Percentiles rank a stretch among this genome's conserved stretches.
Conservation (phyloP, 2,329 filamentous ascomycete species). For the Cladophialophora yegresii region DNA sequence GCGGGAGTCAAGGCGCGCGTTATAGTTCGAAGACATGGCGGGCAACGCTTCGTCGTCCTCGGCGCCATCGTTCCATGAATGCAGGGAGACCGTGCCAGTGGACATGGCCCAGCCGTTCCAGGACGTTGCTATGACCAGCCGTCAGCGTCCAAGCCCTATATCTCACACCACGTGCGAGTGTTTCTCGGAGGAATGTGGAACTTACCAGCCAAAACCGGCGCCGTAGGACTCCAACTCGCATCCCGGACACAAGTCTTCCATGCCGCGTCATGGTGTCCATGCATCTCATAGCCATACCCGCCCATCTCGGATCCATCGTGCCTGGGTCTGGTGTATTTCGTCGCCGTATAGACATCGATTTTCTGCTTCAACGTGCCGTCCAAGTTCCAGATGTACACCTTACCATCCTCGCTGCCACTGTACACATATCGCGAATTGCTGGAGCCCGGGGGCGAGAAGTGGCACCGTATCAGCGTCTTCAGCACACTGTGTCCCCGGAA, state of each 20-base stretch:
- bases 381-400: conserved; percentile 89
- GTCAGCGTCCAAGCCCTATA: background rate
- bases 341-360: conserved; percentile 75
- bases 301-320: conserved; percentile 38
- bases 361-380: conserved; percentile 79
- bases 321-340: conserved; percentile 61
- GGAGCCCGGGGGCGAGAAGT: conserved; percentile 85
- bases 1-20: conserved; percentile 58
- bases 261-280: conserved; percentile 45
- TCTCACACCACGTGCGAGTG: background rate
- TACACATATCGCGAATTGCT: conserved; percentile 93
- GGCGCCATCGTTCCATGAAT: conserved; percentile 71
- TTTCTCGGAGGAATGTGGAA: conserved; percentile 19
- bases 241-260: conserved; percentile 84
- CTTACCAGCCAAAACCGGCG: conserved; percentile 72
- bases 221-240: conserved; percentile 86
- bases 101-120: conserved; percentile 78
- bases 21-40: conserved; percentile 61
- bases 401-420: conserved; percentile 84
- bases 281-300: conserved; percentile 57
- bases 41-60: conserved; percentile 65
- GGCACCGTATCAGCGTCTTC: conserved; percentile 87
- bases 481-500: conserved; percentile 89
- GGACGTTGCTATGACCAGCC: conserved; percentile 63
- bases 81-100: conserved; percentile 73